Base-by-base conservation (phyloP, 257 asterid species). In the Capsicum chinense region DNA sequence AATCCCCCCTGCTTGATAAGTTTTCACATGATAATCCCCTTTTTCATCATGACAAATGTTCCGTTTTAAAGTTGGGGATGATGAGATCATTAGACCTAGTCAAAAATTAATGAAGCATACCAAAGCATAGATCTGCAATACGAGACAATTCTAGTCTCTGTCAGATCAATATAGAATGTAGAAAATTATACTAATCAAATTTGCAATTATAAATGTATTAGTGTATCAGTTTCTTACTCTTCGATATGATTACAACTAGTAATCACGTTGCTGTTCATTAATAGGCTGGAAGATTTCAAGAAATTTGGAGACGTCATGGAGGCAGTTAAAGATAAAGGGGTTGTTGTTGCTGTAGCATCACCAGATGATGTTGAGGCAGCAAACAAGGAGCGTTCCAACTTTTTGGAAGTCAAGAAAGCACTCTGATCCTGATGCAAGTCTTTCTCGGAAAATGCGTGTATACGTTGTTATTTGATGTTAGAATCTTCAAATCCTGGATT, bases 261-360 rank as follows among this genome's bases (percentile, higher is more conserved):
- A 26, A 78, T 19, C 56, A 71, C 21, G 21, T 60, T 52, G 63
- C 44, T 68, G 73, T 76, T 9, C 19, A 21, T 60, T 13, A 74
- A 64, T 79, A 97, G 99, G 90, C 85, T 97, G 93, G 81, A 69
- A 8, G 98, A 97, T 87, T 97, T 97, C 95, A 93, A 91, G 91
- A 98, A 93, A 86, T 95, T 97, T 82, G 99, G 93, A 6, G 96
- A 90, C 64, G 89, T 89, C n/a, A 52, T 97, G 56, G 93, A 92
- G 86, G 82, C 90, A 56, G 97, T 97, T 42, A 95, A 95, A 88
- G 93, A 90, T 88, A 90, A 88, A 84, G 98, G 98, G 7, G 94
- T 93, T 35, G 94, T 88, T 83, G 98, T 95, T 69, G 97, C 97
- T 12, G 99, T 97, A 82, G 98, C 99, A 9, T 95, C 99, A 17